Evolutionary conservation across 805 yeast species (phyloP).

Genomic region (Teunomyces stri): DNA sequence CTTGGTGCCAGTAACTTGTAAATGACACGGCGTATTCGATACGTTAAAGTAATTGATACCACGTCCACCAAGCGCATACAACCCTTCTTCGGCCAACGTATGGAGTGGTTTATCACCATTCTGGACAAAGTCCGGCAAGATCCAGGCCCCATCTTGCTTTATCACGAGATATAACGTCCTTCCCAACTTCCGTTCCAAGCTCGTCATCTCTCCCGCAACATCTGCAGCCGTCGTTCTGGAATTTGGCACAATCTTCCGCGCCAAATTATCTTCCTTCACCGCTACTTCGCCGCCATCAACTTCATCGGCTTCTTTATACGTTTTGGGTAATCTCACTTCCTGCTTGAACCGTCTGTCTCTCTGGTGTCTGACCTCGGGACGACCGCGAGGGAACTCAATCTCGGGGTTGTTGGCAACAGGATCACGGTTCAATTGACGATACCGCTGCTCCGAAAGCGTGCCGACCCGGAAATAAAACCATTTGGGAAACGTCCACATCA

Average conservation of each 20-base stretch:
- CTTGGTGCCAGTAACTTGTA: constrained; percentile 37
- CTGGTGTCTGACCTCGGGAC: constrained; percentile 81
- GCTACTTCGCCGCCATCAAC: constrained; percentile 14
- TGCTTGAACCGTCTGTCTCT: constrained; percentile 88
- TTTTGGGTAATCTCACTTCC: constrained; percentile 69
- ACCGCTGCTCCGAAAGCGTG: constrained; percentile 81
- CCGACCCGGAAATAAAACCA: constrained; percentile 91
- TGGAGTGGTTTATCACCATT: constrained; percentile 53
- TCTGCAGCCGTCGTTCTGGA: constrained; percentile 81
- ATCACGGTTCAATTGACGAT: constrained; percentile 67
- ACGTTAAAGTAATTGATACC: constrained; percentile 84
- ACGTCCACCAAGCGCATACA: constrained; percentile 69
- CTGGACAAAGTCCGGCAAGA: constrained; percentile 69
- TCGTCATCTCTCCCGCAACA: constrained; percentile 51
- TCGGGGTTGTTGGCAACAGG: constrained; percentile 73
- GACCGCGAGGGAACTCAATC: constrained; percentile 77
- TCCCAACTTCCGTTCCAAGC: constrained; percentile 77
- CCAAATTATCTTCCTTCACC: constrained; percentile 49
- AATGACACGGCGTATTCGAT: constrained; percentile 84
- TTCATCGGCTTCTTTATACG: constrained; percentile 41
- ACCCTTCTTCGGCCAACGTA: constrained; percentile 69
- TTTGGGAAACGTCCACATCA: constrained; percentile 97
- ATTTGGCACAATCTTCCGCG: constrained; percentile 67
- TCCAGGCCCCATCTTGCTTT: constrained; percentile 57
- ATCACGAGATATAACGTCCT: constrained; percentile 77